phyloP scores from a whole-genome alignment of 176 grass and related monocot genomes.

The Alopecurus myosuroides region DNA sequence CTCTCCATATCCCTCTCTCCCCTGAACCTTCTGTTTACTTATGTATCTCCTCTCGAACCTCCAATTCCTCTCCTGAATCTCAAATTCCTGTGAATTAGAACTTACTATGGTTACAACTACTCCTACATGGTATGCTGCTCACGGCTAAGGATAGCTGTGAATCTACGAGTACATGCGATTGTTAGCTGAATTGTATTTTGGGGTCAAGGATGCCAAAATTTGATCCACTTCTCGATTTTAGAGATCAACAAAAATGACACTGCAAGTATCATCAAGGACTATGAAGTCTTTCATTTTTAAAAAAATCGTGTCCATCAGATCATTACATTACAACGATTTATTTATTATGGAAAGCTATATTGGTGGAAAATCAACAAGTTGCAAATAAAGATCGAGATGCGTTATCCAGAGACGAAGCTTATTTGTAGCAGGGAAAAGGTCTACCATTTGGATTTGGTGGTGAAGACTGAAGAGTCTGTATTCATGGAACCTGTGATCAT shows the following conservation, averaged over 20 bases:
- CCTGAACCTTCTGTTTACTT: no score
- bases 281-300: background rate
- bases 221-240: background rate
- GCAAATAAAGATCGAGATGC: background rate
- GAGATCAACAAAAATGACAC: background rate
- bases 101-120: no score
- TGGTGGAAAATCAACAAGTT: background rate
- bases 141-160: no score
- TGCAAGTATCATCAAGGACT: background rate
- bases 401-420: background rate
- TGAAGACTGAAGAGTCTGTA: background rate
- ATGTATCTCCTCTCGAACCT: no score
- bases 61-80: no score
- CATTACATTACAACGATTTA: background rate
- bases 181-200: background rate
- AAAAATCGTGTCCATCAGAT: background rate
- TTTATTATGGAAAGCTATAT: background rate
- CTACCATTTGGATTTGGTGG: background rate
- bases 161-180: constrained; percentile 21
- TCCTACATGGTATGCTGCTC: no score
- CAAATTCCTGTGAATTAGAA: no score
- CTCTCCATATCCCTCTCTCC: no score
- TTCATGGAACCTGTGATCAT: background rate
- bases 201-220: background rate
- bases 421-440: background rate